Conservation (phyloP, 257 asterid species). For the Solanum bulbocastanum region DNA sequence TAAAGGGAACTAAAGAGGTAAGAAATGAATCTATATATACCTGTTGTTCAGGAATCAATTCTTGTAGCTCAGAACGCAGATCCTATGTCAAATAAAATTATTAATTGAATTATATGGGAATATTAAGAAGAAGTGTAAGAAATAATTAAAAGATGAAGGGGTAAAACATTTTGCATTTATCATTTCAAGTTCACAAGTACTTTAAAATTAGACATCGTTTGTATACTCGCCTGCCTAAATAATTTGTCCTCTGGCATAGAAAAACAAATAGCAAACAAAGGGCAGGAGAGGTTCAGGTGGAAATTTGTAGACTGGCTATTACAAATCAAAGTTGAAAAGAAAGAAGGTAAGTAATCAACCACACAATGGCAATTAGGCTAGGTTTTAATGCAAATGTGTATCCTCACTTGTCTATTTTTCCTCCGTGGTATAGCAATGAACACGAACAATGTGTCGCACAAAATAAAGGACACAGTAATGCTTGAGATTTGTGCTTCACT, state of each 20-base stretch:
- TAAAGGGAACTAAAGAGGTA: neutral
- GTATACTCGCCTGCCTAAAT: neutral
- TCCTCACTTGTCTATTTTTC: neutral
- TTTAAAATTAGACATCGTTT: neutral
- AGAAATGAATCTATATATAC: slow-evolving; percentile 14
- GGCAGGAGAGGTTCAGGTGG: neutral
- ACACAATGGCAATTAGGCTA: neutral
- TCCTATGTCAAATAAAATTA: slow-evolving; percentile 29
- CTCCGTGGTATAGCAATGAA: neutral
- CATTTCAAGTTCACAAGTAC: neutral
- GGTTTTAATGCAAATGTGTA: neutral
- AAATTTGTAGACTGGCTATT: neutral
- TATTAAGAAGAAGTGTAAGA: neutral
- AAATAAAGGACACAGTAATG: neutral
- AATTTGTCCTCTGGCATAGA: neutral
- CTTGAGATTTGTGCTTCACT: neutral
- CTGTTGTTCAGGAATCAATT: slow-evolving; percentile 86
- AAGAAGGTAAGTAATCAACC: neutral
- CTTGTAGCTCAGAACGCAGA: slow-evolving; percentile 69
- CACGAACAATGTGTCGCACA: neutral
- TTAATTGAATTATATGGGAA: neutral
- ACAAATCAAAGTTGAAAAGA: neutral
- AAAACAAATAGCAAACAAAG: neutral
- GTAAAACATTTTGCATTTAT: neutral
- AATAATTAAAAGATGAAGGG: neutral